Base-by-base conservation (phyloP, 495 filamentous ascomycete genomes). In the Cairneyella variabilis region DNA sequence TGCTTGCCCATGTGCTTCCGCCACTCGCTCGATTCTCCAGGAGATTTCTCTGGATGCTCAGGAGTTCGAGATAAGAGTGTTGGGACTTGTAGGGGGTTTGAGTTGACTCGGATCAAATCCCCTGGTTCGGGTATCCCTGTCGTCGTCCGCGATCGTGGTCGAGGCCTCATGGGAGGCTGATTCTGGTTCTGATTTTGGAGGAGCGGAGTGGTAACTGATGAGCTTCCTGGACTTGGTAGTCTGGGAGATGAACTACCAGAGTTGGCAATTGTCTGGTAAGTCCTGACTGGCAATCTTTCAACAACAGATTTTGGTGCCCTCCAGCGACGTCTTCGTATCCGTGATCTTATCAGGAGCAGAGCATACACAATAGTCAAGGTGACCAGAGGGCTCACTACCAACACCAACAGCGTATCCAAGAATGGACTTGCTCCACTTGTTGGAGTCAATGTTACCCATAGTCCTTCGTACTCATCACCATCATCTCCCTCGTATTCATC, bases 281-380 rank as follows among this genome's bases (percentile, higher is more conserved):
- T 96, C 50, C 91, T 82, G 27, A 98, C 91, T 20, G 93, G 93
- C n/a, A 98, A 80, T 41, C 86, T 83, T 58, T 96, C 91, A 26
- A 98, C 92, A 1, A 98, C 84, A 10, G 89, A 95, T 65, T 97
- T 98, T 3, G 93, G 93, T 34, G 93, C 93, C 60, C 93, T 83
- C 93, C 93, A 98, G 54, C 93, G 79, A 57, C 92, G 79, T 42
- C 93, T 80, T 23, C 92, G 84, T 48, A 97, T 91, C 48, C 90
- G 88, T 22, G 90, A 91, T 38, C 95, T 88, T 36, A 97, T 70
- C 20, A 97, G 74, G 16, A 97, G 78, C 10, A 98, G 78, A 36
- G 89, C 84, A 65, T 98, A 98, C 2, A 98, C 95, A 16, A 97
- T 83, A 1, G 90, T 91, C 53, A 98, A 68, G 1, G 93, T 98